Base-by-base conservation (phyloP, 208 protist genomes). In the Leishmania guyanensis region DNA sequence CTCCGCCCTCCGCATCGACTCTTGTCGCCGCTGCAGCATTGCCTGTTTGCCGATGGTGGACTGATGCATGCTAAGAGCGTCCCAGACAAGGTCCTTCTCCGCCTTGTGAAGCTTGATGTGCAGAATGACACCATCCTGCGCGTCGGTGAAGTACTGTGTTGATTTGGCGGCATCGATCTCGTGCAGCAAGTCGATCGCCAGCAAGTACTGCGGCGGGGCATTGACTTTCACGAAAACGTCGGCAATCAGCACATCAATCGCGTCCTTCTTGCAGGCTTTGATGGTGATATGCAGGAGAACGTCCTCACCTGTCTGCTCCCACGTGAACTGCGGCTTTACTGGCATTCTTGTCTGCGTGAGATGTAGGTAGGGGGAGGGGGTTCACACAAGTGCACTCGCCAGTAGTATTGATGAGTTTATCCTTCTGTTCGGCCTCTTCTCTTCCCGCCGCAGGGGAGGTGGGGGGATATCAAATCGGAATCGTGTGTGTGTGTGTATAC, bases 201-300 rank as follows among this genome's bases (percentile, higher is more conserved):
- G 89, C 29, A 98, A 87, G 80, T 97, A 98, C 48, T 91, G 93
- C 0, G 95, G 94, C 3, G 90, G 77, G 1, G 93, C 94, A 74
- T 97, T 97, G 5, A 96, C 88, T 84, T 97, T 98, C 20, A 97
- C 90, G 48, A 91, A 97, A 5, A 94, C 50, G 77, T 96, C 91
- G 16, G 92, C 89, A 50, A 98, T 83, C 58, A 97, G 92, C 10
- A 98, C 92, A 86, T 98, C 92, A 46, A 98, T 92, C 0, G 88
- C 79, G n/a, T 97, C 93, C 56, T 88, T 89, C 85, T 94, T 95
- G 79, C 78, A 93, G 33, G 93, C 92, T 78, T 97, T 97, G 71
- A 98, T 87, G 6, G 80, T 83, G 22, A 97, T 86, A 22, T 89
- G 70, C 20, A 98, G 79, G n/a, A 91, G 84, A 14, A 98, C 86